phyloP scores from a whole-genome alignment of 2,329 filamentous ascomycete genomes.

The Phoma sp. region DNA sequence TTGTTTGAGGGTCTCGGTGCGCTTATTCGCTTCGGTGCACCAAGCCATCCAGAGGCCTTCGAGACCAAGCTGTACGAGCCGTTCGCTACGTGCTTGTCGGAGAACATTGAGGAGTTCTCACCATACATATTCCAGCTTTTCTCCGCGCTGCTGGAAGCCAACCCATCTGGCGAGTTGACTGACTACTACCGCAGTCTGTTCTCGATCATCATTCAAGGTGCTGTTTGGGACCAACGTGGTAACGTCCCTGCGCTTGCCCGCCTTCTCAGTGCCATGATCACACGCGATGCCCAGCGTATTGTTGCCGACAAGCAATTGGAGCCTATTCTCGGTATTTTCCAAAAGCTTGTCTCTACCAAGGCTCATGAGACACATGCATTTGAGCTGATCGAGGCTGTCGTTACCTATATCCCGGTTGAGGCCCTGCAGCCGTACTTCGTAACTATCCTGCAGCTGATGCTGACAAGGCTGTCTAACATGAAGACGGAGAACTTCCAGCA shows the following conservation, averaged over 20 bases:
- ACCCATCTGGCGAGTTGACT: constrained; percentile 78
- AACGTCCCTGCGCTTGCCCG: constrained; percentile 92
- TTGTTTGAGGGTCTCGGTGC: constrained; percentile 95
- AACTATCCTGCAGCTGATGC: constrained; percentile 79
- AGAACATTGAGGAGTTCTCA: constrained; percentile 90
- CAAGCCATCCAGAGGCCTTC: constrained; percentile 71
- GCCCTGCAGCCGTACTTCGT: constrained; percentile 79
- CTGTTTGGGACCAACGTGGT: constrained; percentile 88
- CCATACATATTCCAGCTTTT: constrained; percentile 97
- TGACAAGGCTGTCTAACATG: constrained; percentile 72
- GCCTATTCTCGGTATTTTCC: constrained; percentile 92
- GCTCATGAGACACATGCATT: constrained; percentile 86
- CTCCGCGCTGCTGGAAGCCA: constrained; percentile 85
- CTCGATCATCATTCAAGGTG: constrained; percentile 76
- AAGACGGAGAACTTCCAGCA: constrained; percentile 84
- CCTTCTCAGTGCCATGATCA: constrained; percentile 82
- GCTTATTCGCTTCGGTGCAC: constrained; percentile 77
- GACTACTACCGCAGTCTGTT: constrained; percentile 82
- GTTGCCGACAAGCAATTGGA: constrained; percentile 81
- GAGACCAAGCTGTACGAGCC: constrained; percentile 83
- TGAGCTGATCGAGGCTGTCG: constrained; percentile 83
- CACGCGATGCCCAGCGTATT: constrained; percentile 75
- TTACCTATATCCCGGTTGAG: constrained; percentile 74
- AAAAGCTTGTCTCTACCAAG: constrained; percentile 82
- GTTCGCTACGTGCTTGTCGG: constrained; percentile 78